A percentile compares a stretch with the other conserved stretches of the same genome.
Evolutionary conservation across 768 basidiomycete genomes (phyloP).

Genomic region (Termitomyces titanicus): DNA sequence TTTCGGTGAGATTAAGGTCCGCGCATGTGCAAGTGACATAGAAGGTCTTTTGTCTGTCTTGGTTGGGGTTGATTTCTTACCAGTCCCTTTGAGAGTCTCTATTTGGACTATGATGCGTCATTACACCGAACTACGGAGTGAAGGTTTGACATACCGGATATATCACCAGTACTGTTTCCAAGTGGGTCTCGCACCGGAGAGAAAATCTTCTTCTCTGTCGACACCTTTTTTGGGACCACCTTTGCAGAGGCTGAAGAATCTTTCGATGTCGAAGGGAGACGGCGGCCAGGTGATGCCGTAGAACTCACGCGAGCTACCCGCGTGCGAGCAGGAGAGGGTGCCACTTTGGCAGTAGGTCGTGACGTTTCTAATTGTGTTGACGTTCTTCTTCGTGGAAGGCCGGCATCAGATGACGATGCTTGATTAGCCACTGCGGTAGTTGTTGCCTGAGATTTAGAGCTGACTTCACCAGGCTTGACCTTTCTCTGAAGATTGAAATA

Average conservation of each 20-base stretch:
- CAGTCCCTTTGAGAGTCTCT: conserved; percentile 13
- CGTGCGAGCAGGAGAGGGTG: conserved; percentile 12
- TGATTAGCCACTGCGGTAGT: conserved; percentile 15
- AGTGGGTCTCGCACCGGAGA: conserved; percentile 38
- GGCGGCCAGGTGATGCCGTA: conserved; percentile 20
- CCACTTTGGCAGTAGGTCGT: background rate
- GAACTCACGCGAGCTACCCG: conserved; percentile 12
- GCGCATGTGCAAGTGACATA: background rate
- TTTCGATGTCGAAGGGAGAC: conserved; percentile 19
- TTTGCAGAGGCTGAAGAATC: conserved; percentile 9
- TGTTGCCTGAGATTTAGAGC: conserved; percentile 12
- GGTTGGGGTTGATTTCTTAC: conserved; percentile 8
- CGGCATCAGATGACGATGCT: background rate
- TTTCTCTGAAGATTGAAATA: conserved; percentile 16
- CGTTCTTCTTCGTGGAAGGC: conserved; percentile 12
- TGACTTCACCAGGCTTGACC: conserved; percentile 12
- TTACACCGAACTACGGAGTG: background rate
- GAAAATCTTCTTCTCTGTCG: conserved; percentile 27
- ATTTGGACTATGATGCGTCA: conserved; percentile 19
- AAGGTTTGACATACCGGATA: conserved; percentile 23
- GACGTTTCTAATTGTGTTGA: conserved; percentile 11
- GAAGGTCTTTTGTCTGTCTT: conserved; percentile 8
- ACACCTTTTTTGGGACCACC: conserved; percentile 6
- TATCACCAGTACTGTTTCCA: conserved; percentile 29
- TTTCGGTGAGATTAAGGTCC: conserved; percentile 12